Conservation (phyloP, 2,329 filamentous ascomycete genomes). For the Scytalidium sp. region DNA sequence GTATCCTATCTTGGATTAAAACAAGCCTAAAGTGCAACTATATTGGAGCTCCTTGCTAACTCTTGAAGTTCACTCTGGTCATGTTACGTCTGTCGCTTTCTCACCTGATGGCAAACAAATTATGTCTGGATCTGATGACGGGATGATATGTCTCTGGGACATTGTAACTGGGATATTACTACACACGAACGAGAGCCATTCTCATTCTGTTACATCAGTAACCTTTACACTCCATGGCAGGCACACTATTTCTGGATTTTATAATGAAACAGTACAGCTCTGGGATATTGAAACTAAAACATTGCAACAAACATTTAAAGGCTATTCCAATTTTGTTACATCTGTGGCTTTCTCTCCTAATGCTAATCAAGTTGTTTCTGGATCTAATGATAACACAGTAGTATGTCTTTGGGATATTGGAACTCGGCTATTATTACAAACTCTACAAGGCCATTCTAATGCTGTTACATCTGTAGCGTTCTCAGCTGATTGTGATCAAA, state of each 20-base stretch:
- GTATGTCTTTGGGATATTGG: background rate
- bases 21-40: too few species aligned
- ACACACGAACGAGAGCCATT: too few species aligned
- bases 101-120: background rate
- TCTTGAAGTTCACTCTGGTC: background rate
- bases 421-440: background rate
- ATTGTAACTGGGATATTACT: too few species aligned
- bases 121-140: too few species aligned
- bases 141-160: too few species aligned
- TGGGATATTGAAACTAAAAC: conserved; percentile 2
- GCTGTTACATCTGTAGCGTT: background rate
- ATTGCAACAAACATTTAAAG: conserved; percentile 10
- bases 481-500: background rate
- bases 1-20: too few species aligned
- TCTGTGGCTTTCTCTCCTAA: conserved; percentile 1
- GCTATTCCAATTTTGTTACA: background rate
- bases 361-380: background rate
- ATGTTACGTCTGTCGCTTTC: background rate
- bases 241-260: background rate
- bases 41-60: too few species aligned
- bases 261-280: background rate
- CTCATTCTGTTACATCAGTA: too few species aligned
- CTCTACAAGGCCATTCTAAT: background rate
- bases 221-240: too few species aligned
- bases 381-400: background rate